Evolutionary conservation across 495 filamentous ascomycete genomes (phyloP).

Genomic region (Hypoxylon lenormandii): DNA sequence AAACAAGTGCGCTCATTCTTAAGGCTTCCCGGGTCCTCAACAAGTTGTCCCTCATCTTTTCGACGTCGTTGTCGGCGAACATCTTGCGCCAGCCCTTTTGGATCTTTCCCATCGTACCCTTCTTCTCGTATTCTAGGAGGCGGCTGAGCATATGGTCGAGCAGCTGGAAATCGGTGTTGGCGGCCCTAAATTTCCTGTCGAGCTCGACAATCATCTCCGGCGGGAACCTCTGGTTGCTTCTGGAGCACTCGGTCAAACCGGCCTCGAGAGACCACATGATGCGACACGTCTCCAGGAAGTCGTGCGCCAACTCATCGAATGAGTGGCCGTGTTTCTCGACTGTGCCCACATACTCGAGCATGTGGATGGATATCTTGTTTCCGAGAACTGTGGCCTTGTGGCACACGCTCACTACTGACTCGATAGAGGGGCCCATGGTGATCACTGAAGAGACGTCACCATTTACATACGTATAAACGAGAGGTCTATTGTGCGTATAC

Average conservation of each 20-base stretch:
- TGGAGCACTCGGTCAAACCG: slow-evolving; percentile 59
- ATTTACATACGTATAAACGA: background rate
- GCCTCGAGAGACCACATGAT: slow-evolving; percentile 65
- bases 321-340: slow-evolving; percentile 58
- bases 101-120: slow-evolving; percentile 61
- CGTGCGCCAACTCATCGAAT: slow-evolving; percentile 62
- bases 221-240: slow-evolving; percentile 57
- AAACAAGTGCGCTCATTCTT: slow-evolving; percentile 59
- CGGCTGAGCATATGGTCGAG: slow-evolving; percentile 64
- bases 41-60: slow-evolving; percentile 56
- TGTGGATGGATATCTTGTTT: slow-evolving; percentile 66
- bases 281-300: slow-evolving; percentile 66
- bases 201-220: slow-evolving; percentile 62
- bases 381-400: slow-evolving; percentile 57
- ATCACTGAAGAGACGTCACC: background rate
- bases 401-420: slow-evolving; percentile 45
- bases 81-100: slow-evolving; percentile 64
- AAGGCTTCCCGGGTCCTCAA: slow-evolving; percentile 55
- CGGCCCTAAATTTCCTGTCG: slow-evolving; percentile 61
- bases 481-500: background rate
- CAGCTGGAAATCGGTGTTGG: slow-evolving; percentile 61
- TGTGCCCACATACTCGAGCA: slow-evolving; percentile 67
- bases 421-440: slow-evolving; percentile 41
- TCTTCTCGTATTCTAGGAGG: slow-evolving; percentile 61
- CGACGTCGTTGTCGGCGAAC: slow-evolving; percentile 59